These are phyloP conservation scores for Sindora glabra DNA, from an alignment of 306 rosid genomes.

Conservation along the genomic window DNA sequence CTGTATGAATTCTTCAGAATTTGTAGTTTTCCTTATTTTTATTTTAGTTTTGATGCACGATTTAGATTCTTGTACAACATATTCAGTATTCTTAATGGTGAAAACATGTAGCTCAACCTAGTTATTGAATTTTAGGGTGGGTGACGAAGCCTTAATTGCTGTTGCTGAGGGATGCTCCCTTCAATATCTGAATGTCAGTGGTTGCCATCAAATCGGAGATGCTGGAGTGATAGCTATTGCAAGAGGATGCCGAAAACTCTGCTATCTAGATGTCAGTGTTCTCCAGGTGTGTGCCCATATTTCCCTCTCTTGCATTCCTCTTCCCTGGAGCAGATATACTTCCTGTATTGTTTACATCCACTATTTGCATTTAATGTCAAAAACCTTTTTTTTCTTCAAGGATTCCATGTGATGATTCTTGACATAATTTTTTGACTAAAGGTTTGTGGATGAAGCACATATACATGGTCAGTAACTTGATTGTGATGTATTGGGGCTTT, in stretches of 20 bases:
- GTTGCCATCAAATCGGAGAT: conserved; percentile 89
- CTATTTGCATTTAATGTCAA: not conserved
- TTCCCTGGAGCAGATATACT: not conserved
- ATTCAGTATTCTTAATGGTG: not conserved
- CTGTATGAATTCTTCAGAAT: not conserved
- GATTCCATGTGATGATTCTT: not conserved
- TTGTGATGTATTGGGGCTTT: not conserved
- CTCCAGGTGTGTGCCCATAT: conserved; percentile 56
- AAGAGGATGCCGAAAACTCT: conserved; percentile 76
- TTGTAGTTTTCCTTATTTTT: not conserved
- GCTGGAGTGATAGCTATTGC: conserved; percentile 88
- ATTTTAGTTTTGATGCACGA: not conserved
- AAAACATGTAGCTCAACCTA: conserved; percentile 3
- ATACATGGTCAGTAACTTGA: not conserved
- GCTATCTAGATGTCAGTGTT: conserved; percentile 72
- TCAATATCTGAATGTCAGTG: conserved; percentile 78
- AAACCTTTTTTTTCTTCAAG: not conserved
- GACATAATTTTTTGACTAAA: conserved; percentile 1
- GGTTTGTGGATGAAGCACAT: not conserved
- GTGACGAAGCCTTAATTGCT: conserved; percentile 81
- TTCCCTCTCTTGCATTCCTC: conserved; percentile 8
- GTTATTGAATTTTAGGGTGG: conserved; percentile 51
- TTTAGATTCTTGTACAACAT: conserved; percentile 4
- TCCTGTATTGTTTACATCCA: not conserved
- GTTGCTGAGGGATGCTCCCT: conserved; percentile 73